Evolutionary conservation across 2,329 filamentous ascomycete genomes (phyloP), one percentile per base, ranked within the genome.

Genomic region (Pseudocercospora vitis): DNA sequence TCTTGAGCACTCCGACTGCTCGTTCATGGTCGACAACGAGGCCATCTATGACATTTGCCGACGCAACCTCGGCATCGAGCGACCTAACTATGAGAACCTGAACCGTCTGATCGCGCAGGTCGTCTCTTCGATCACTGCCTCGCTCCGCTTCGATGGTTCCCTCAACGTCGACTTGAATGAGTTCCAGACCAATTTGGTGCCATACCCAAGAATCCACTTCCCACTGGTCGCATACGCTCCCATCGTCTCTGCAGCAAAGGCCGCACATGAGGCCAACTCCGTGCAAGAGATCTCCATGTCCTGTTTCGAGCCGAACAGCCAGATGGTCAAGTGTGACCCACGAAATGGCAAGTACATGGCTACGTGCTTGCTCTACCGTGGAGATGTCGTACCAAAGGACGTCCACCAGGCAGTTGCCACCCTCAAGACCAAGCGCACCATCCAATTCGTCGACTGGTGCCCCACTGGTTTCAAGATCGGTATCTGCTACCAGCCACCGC

Each of bases 331-430:
- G 84, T 99, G 92, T 73, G 94, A 99, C 75, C 92, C 92, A 67
- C 91, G 91, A 71, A 91, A 95, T 76, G 92, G 92, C 78, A 99
- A 99, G 84, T 99, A 99, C 85, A 99, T 99, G 92, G 92, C 92
- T 63, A 96, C 91, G 69, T 96, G 91, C 77, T 78, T 99, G 78
- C 81, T 99, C 74, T 99, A 99, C 85, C 92, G 92, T 74, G 94
- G 92, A 76, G 94, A 97, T 70, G 92, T 99, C 67, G 94, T 97
- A 59, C 89, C 92, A 77, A 95, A 95, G 79, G 92, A 97, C 70
- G 89, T 89, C 64, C 89, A 96, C 81, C 84, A 79, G 57, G 92
- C 94, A 63, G 91, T 97, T 65, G 91, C 92, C 59, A 91, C 89
- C 63, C 88, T 97, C 73, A 99, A 97, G 89, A 96, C 94, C 76